phyloP scores from a whole-genome alignment of 371 early-diverging fungal genomes.

The Saksenaea vasiformis region DNA sequence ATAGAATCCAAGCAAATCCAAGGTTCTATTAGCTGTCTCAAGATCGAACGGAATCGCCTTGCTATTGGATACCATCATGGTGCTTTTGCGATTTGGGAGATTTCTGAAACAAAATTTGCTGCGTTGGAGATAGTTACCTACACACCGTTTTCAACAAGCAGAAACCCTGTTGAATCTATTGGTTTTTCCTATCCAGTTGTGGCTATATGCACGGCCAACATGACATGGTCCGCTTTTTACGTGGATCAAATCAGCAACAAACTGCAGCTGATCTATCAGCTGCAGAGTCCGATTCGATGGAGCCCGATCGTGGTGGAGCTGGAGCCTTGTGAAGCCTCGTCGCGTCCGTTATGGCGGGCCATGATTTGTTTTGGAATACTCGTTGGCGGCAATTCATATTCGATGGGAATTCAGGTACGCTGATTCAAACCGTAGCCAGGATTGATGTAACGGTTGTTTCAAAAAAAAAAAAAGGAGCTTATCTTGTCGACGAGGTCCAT shows the following conservation, averaged over 20 bases:
- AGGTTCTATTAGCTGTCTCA: slow-evolving; percentile 24
- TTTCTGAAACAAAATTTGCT: not conserved
- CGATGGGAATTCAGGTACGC: slow-evolving; percentile 44
- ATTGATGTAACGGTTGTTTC: not conserved
- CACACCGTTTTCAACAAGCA: slow-evolving; percentile 7
- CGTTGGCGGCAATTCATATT: slow-evolving; percentile 25
- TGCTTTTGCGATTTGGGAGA: slow-evolving; percentile 42
- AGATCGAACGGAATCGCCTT: slow-evolving; percentile 21
- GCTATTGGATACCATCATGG: slow-evolving; percentile 47
- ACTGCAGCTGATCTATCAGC: slow-evolving; percentile 26
- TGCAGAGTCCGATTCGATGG: slow-evolving; percentile 41
- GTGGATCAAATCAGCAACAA: slow-evolving; percentile 8
- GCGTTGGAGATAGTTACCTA: slow-evolving; percentile 15
- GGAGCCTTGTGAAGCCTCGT: slow-evolving; percentile 5
- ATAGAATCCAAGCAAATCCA: not conserved
- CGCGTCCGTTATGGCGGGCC: slow-evolving; percentile 26
- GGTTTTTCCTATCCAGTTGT: slow-evolving; percentile 36
- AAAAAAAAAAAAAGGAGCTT: slow-evolving; percentile 22
- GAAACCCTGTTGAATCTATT: slow-evolving; percentile 22
- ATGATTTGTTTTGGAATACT: slow-evolving; percentile 39
- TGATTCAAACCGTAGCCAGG: not conserved
- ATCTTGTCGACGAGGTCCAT: slow-evolving; percentile 19
- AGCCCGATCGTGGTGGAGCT: slow-evolving; percentile 27
- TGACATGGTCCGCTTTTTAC: slow-evolving; percentile 32
- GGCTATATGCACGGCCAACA: slow-evolving; percentile 29